A percentile compares a stretch with the other conserved stretches of the same genome.
These are phyloP conservation scores for Aspergillus novofumigatus DNA, from an alignment of 2,329 filamentous ascomycete species.

Conservation along the genomic window DNA sequence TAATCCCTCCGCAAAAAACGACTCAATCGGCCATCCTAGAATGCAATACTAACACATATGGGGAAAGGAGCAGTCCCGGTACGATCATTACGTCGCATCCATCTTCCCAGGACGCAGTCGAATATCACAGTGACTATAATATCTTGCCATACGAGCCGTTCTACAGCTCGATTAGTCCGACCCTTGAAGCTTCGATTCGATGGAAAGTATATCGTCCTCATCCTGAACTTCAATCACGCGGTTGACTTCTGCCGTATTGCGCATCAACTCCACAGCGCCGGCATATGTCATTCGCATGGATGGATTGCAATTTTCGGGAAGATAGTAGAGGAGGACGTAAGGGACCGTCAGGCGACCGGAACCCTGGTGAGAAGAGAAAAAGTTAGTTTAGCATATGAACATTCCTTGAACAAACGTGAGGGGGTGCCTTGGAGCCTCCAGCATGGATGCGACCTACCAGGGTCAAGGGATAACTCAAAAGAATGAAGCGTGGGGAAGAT, in stretches of 20 bases:
- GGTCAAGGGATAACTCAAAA: slow-evolving; percentile 87
- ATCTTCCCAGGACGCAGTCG: not conserved
- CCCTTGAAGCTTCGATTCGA: slow-evolving; percentile 61
- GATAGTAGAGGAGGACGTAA: slow-evolving; percentile 92
- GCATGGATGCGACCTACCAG: slow-evolving; percentile 53
- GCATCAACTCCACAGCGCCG: slow-evolving; percentile 91
- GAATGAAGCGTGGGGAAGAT: slow-evolving; percentile 81
- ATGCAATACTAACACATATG: not conserved
- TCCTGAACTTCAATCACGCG: slow-evolving; percentile 80
- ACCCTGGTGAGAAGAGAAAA: slow-evolving; percentile 46
- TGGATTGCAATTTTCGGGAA: slow-evolving; percentile 84
- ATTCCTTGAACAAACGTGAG: not conserved
- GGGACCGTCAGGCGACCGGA: slow-evolving; percentile 83
- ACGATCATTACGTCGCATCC: not conserved
- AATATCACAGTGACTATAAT: not conserved
- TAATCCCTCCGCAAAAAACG: not conserved
- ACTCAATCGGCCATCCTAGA: not conserved
- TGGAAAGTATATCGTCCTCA: slow-evolving; percentile 75
- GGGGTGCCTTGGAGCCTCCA: not conserved
- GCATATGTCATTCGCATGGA: slow-evolving; percentile 92
- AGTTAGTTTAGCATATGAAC: not conserved
- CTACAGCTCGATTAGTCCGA: slow-evolving; percentile 19
- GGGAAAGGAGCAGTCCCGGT: not conserved
- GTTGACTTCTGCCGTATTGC: slow-evolving; percentile 86
- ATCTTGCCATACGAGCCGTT: not conserved